A percentile compares a stretch with the other conserved stretches of the same genome.
Evolutionary conservation across 2,329 filamentous ascomycete species (phyloP).

Genomic region (Botryosphaeria dothidea): DNA sequence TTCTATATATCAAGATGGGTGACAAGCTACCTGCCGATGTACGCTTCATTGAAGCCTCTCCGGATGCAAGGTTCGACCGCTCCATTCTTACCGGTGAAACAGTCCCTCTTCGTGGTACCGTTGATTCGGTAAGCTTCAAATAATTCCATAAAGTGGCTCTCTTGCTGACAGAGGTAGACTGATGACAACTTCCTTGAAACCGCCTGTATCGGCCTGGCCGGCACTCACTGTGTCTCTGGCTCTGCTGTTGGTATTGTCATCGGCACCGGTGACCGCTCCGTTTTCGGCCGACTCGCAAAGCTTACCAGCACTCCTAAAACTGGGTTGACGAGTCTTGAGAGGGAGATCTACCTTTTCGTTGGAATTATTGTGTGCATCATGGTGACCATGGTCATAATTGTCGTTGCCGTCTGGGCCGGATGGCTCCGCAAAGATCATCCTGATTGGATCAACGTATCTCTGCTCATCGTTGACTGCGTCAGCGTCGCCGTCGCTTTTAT

Average conservation of each 20-base stretch:
- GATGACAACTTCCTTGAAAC: constrained; percentile 78
- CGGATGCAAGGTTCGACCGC: constrained; percentile 71
- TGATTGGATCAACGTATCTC: constrained; percentile 70
- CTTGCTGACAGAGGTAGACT: constrained; percentile 21
- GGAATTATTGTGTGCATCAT: constrained; percentile 69
- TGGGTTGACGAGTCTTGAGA: constrained; percentile 69
- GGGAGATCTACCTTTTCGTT: constrained; percentile 73
- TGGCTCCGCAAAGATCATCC: constrained; percentile 70
- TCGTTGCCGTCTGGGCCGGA: constrained; percentile 67
- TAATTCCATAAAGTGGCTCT: too few species aligned
- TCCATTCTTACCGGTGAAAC: constrained; percentile 74
- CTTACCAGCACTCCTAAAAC: constrained; percentile 69
- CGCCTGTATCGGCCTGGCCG: constrained; percentile 72
- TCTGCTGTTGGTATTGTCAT: constrained; percentile 68
- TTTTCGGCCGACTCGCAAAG: constrained; percentile 73
- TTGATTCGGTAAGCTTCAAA: constrained; percentile 50
- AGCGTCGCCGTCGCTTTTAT: constrained; percentile 72
- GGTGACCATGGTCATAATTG: constrained; percentile 63
- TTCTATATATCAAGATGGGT: constrained; percentile 68
- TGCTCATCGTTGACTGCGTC: constrained; percentile 72
- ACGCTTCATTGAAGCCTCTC: constrained; percentile 67
- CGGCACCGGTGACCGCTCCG: constrained; percentile 69
- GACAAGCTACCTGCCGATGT: constrained; percentile 75
- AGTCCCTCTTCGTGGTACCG: constrained; percentile 61
- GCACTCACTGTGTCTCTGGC: constrained; percentile 76